These are phyloP conservation scores for Aspergillus sparsus DNA, from an alignment of 495 filamentous ascomycete species.

Conservation along the genomic window DNA sequence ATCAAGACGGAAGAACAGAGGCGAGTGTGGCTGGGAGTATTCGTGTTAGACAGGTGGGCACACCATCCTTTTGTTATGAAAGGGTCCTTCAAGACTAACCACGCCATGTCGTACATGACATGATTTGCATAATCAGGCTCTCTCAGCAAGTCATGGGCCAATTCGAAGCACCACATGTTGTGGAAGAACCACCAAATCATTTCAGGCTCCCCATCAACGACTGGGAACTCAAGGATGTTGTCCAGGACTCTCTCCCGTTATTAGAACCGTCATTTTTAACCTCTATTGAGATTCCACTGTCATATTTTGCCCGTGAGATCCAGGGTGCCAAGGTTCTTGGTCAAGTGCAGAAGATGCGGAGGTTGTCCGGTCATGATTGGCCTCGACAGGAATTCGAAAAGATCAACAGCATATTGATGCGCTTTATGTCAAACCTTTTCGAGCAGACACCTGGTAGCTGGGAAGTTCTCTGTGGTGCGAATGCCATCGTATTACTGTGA, in stretches of 20 bases:
- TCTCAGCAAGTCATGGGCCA: neutral
- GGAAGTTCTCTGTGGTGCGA: constrained; percentile 8
- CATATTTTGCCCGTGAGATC: constrained; percentile 9
- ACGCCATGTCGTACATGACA: no score
- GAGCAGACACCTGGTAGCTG: constrained; percentile 12
- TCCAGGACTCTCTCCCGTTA: neutral
- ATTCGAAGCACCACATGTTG: constrained; percentile 2
- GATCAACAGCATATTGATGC: neutral
- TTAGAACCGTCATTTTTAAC: neutral
- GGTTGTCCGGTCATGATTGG: neutral
- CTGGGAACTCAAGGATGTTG: neutral
- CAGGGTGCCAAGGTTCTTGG: constrained; percentile 1
- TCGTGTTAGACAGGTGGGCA: constrained; percentile 10
- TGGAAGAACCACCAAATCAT: neutral
- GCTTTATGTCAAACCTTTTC: neutral
- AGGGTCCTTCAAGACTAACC: neutral
- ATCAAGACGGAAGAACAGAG: constrained; percentile 6
- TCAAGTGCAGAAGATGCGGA: constrained; percentile 8
- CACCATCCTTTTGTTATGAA: neutral
- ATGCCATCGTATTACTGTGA: constrained; percentile 7
- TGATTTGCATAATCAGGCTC: neutral
- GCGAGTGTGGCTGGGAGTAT: constrained; percentile 9
- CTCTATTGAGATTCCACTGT: constrained; percentile 6
- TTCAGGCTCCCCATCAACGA: constrained; percentile 7
- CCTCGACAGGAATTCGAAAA: neutral